Conservation (phyloP, 768 basidiomycete genomes). For the Tricholomella constricta region DNA sequence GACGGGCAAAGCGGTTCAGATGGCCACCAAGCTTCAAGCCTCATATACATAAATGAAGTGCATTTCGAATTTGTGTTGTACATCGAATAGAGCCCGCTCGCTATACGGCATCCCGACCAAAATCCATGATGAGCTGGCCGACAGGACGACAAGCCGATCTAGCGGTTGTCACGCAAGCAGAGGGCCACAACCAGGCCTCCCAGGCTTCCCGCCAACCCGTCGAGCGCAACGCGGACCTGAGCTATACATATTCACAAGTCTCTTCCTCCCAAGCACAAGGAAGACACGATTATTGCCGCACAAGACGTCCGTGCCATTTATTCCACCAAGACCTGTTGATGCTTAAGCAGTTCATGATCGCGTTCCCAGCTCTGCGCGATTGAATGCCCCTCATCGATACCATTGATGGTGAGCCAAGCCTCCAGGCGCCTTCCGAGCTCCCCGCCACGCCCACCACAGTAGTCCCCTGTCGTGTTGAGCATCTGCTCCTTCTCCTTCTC, state of each 20-base stretch:
- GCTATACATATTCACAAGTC: background rate
- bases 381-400: constrained; percentile 26
- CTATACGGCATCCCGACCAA: background rate
- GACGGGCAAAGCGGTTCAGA: no score
- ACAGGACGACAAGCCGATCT: background rate
- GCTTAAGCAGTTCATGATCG: constrained; percentile 12
- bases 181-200: background rate
- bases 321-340: constrained; percentile 5
- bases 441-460: constrained; percentile 78
- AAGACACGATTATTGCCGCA: background rate
- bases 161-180: background rate
- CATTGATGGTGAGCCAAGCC: constrained; percentile 64
- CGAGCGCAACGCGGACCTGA: background rate
- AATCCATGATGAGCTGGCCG: background rate
- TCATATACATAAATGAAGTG: background rate
- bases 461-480: constrained; percentile 71
- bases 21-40: no score
- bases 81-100: background rate
- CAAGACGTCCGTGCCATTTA: background rate
- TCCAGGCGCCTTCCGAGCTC: constrained; percentile 76
- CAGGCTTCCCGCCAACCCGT: background rate
- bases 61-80: background rate
- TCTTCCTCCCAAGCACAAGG: background rate
- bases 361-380: constrained; percentile 11
- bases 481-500: constrained; percentile 72